These are phyloP conservation scores for Posidonia oceanica DNA, from an alignment of 116 monocot genomes.

Conservation along the genomic window DNA sequence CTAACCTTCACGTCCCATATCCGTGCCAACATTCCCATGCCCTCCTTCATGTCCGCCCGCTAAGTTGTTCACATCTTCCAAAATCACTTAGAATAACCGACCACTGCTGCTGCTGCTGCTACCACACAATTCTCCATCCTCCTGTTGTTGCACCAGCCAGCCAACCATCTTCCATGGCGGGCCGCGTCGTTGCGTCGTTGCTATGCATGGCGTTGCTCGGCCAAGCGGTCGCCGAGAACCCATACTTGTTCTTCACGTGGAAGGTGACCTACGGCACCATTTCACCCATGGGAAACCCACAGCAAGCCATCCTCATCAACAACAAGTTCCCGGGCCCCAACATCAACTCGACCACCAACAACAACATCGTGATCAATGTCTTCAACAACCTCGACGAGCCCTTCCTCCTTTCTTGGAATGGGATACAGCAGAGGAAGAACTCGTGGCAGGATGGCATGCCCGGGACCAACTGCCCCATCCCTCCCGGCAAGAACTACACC, in stretches of 20 bases:
- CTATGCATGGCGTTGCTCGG: constrained; percentile 9
- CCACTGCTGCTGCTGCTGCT: neutral
- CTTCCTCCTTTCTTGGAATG: constrained; percentile 27
- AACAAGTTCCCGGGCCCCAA: constrained; percentile 75
- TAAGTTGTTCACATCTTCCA: neutral
- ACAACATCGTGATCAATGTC: constrained; percentile 50
- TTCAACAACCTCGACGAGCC: constrained; percentile 58
- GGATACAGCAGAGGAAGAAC: constrained; percentile 77
- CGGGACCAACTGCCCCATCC: constrained; percentile 63
- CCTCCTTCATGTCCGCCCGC: neutral
- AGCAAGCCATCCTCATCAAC: constrained; percentile 67
- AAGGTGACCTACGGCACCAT: constrained; percentile 39
- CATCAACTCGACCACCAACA: constrained; percentile 67
- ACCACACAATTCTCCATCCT: too few relatives aligned
- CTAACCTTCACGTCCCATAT: neutral
- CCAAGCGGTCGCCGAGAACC: constrained; percentile 30
- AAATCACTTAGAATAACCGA: neutral
- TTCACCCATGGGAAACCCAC: constrained; percentile 34
- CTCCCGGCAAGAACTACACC: constrained; percentile 42
- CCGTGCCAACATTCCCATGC: neutral
- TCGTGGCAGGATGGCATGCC: constrained; percentile 63
- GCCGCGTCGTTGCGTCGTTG: neutral
- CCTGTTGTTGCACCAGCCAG: too few relatives aligned
- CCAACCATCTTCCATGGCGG: neutral
- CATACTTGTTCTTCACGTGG: constrained; percentile 55